A percentile compares a stretch with the other conserved stretches of the same genome.
phyloP scores from a whole-genome alignment of 371 early-diverging fungal species.

The Mucor racemosus region DNA sequence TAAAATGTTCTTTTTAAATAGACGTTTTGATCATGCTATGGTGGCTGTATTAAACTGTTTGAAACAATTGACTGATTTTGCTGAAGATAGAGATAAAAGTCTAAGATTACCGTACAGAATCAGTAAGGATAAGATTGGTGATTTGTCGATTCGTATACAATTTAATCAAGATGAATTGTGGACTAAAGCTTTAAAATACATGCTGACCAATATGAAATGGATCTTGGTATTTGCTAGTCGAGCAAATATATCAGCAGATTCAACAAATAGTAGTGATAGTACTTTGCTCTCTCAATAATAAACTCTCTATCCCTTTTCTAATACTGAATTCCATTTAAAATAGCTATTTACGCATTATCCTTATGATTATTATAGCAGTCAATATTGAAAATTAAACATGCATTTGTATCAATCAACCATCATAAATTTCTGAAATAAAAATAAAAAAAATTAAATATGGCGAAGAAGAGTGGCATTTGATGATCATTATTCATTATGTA shows the following conservation, averaged over 20 bases:
- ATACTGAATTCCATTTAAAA: no score
- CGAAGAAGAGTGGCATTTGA: no score
- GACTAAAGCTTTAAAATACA: constrained; percentile 91
- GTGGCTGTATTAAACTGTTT: constrained; percentile 88
- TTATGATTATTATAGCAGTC: no score
- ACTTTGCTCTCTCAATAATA: background rate
- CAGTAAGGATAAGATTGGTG: constrained; percentile 89
- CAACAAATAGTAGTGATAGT: background rate
- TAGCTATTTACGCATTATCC: no score
- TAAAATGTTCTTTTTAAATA: constrained; percentile 78
- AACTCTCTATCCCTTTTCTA: no score
- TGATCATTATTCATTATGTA: no score
- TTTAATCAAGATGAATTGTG: constrained; percentile 90
- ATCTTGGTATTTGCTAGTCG: constrained; percentile 75
- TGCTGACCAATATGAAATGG: constrained; percentile 88
- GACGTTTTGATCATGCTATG: constrained; percentile 90
- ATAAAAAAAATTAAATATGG: no score
- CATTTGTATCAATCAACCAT: no score
- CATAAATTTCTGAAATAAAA: no score
- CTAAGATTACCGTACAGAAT: constrained; percentile 87
- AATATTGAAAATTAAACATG: no score
- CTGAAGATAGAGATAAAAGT: constrained; percentile 74
- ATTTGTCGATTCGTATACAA: constrained; percentile 81
- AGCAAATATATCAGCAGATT: constrained; percentile 33
- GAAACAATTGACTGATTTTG: constrained; percentile 84